phyloP scores from a whole-genome alignment of 306 rosid genomes.

The Bauhinia variegata region DNA sequence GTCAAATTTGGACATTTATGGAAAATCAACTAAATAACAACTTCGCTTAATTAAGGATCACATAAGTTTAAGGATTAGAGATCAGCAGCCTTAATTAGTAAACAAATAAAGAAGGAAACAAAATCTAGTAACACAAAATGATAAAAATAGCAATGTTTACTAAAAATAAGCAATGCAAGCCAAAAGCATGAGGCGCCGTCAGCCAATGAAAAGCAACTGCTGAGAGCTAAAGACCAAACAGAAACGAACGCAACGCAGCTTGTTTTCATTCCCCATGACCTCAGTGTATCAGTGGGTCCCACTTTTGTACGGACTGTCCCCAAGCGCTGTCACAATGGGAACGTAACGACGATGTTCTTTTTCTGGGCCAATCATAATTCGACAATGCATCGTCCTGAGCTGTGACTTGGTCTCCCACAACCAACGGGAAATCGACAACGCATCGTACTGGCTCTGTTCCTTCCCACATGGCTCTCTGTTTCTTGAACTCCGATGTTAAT shows the following conservation, averaged over 20 bases:
- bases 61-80: too few species aligned
- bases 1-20: too few species aligned
- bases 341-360: constrained; percentile 23
- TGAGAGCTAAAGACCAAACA: constrained; percentile 16
- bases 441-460: background rate
- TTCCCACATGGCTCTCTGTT: background rate
- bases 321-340: constrained; percentile 20
- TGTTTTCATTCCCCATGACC: background rate
- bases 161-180: constrained; percentile 11
- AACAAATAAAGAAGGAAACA: background rate
- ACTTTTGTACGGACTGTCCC: constrained; percentile 42
- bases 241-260: background rate
- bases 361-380: constrained; percentile 18
- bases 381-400: constrained; percentile 46
- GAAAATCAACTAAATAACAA: too few species aligned
- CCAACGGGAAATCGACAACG: constrained; percentile 46
- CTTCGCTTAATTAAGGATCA: too few species aligned
- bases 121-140: background rate
- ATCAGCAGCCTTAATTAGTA: too few species aligned
- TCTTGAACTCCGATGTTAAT: too few species aligned
- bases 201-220: constrained; percentile 34
- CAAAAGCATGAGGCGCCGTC: constrained; percentile 38
- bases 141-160: constrained; percentile 13
- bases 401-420: background rate
- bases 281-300: constrained; percentile 26